Conservation (phyloP, 2,329 filamentous ascomycete species). For the Colletotrichum cereale region DNA sequence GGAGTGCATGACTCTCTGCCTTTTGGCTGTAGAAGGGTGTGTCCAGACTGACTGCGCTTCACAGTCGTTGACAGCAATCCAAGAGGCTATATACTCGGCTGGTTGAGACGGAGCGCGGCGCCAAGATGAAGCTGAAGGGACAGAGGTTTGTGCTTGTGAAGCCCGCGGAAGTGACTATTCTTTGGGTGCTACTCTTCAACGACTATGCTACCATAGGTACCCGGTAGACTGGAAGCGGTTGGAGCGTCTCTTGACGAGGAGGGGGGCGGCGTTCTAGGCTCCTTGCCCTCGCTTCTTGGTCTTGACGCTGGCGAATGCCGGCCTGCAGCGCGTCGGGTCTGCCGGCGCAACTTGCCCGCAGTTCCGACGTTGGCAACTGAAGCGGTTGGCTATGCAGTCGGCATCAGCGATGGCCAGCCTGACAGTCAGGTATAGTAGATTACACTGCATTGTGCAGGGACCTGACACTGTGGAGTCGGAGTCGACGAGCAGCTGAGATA, state of each 20-base stretch:
- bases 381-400: slow-evolving; percentile 27
- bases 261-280: slow-evolving; percentile 36
- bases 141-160: not conserved
- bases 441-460: slow-evolving; percentile 40
- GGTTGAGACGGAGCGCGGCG: not conserved
- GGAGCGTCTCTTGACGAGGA: slow-evolving; percentile 24
- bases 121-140: not conserved
- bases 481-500: slow-evolving; percentile 31
- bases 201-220: slow-evolving; percentile 20
- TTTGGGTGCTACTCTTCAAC: slow-evolving; percentile 4
- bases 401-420: slow-evolving; percentile 29
- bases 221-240: slow-evolving; percentile 33
- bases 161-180: not conserved
- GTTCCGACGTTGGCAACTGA: slow-evolving; percentile 36
- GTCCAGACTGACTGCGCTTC: not conserved
- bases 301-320: slow-evolving; percentile 35
- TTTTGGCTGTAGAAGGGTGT: not conserved
- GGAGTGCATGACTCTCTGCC: not conserved
- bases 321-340: slow-evolving; percentile 36
- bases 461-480: slow-evolving; percentile 33
- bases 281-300: slow-evolving; percentile 28
- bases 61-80: not conserved
- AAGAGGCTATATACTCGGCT: not conserved
- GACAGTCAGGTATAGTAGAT: slow-evolving; percentile 24
- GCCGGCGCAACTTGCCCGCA: slow-evolving; percentile 39